Conservation (phyloP, 2,329 filamentous ascomycete species). For the Taxawa tesnikishii region DNA sequence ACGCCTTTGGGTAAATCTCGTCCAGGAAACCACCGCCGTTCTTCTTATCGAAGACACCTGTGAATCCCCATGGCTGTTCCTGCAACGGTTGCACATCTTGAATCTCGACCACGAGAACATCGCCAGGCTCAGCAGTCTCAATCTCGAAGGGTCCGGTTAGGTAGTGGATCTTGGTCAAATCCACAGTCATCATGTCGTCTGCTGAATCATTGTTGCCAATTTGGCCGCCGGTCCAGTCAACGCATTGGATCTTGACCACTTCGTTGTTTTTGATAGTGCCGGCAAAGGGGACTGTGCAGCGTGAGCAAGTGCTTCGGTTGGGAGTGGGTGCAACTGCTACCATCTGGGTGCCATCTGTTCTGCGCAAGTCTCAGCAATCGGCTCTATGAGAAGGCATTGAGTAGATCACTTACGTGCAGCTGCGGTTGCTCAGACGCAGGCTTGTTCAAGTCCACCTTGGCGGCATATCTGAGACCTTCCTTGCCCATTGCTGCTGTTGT, state of each 20-base stretch:
- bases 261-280: slow-evolving; percentile 69
- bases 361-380: slow-evolving; percentile 20
- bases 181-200: slow-evolving; percentile 76
- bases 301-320: neutral
- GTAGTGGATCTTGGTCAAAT: slow-evolving; percentile 76
- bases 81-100: slow-evolving; percentile 85
- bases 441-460: slow-evolving; percentile 61
- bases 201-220: slow-evolving; percentile 82
- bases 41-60: slow-evolving; percentile 63
- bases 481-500: slow-evolving; percentile 28
- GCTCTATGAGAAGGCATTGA: neutral
- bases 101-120: slow-evolving; percentile 77
- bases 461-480: slow-evolving; percentile 54
- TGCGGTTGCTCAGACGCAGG: slow-evolving; percentile 57
- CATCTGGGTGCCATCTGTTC: slow-evolving; percentile 91
- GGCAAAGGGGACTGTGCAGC: slow-evolving; percentile 55
- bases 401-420: slow-evolving; percentile 49
- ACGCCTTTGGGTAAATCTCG: slow-evolving; percentile 75
- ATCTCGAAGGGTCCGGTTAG: slow-evolving; percentile 83
- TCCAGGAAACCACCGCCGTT: slow-evolving; percentile 88
- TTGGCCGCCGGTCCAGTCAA: slow-evolving; percentile 66
- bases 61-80: slow-evolving; percentile 82
- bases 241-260: slow-evolving; percentile 85
- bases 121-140: slow-evolving; percentile 71
- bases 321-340: slow-evolving; percentile 34